These are phyloP conservation scores for Pseudogymnoascus sp. DNA, from an alignment of 2,329 filamentous ascomycete species.

Conservation along the genomic window DNA sequence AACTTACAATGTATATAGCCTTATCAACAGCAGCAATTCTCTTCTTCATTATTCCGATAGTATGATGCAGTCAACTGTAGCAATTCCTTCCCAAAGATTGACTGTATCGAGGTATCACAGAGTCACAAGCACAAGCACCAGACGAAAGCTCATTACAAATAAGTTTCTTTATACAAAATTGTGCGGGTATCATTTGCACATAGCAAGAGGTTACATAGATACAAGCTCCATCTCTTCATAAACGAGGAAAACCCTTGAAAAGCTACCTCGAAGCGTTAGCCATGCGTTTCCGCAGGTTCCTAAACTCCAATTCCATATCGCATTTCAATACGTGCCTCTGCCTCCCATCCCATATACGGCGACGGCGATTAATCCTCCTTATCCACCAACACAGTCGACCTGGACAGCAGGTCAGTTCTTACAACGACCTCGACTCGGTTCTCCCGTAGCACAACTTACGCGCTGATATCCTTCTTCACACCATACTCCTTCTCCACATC, in stretches of 20 bases:
- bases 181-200: constrained; percentile 6
- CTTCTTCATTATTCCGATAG: too few relatives aligned
- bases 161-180: background rate
- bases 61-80: background rate
- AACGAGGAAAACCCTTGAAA: background rate
- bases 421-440: background rate
- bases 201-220: constrained; percentile 2
- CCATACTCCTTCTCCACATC: constrained; percentile 26
- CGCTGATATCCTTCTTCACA: constrained; percentile 18
- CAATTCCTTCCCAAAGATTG: background rate
- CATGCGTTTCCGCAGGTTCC: background rate
- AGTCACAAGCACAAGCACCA: background rate
- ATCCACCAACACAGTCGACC: background rate
- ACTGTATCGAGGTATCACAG: background rate
- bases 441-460: constrained; percentile 18
- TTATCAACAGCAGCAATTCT: background rate
- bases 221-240: background rate
- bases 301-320: constrained; percentile 5
- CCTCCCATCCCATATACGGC: background rate
- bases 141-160: background rate
- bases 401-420: background rate
- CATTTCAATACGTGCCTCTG: background rate
- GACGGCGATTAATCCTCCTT: background rate
- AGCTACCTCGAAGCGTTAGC: background rate
- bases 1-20: background rate